Evolutionary conservation across 2,329 filamentous ascomycete species (phyloP), one percentile per base, ranked within the genome.

Genomic region (Verticillium nubilum): DNA sequence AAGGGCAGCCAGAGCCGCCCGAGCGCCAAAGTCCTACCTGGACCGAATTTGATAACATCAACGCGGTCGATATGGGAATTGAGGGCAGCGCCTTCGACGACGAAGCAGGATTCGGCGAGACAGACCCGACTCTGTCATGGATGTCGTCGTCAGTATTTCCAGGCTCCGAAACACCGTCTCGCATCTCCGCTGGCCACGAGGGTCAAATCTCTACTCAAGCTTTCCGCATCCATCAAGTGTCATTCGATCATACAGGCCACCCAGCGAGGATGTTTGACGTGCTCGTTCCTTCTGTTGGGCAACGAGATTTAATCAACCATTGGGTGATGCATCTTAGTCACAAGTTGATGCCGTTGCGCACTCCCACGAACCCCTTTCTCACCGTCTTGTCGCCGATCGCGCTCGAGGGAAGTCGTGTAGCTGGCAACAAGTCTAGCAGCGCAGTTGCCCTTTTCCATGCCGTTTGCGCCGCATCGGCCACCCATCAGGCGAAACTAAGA

Each of bases 321-420:
- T 60, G 58, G 58, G 58, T 35, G n/a, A 57, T 52, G 29, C 37
- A 60, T n/a, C 58, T 60, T 13, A 31, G 42, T 12, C 42, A 57
- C 50, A 60, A 57, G 17, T 35, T 57, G 4, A 37, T 60, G 27
- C 58, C 58, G 6, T 47, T 60, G 1, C 58, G 55, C 7, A 60
- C n/a, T 26, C 19, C 47, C 13, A 37, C n/a, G 2, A 57, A 60
- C 31, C 58, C 58, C 2, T 57, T 42, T 3, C 33, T 60, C 2
- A 54, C 54, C 15, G 27, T 54, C 3, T 31, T 57, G 13, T 60
- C 58, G 9, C 58, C 58, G 3, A 57, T 60, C 25, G 29, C 58
- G 5, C 58, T 60, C 26, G 31, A 54, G 15, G 58, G 58, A 13
- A 60, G 54, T 19, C 58, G 58, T 10, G 6, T 56, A 9, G n/a